A percentile compares a stretch with the other conserved stretches of the same genome.
phyloP scores from a whole-genome alignment of 164 flowering plant genomes.

The Dillenia turbinata region DNA sequence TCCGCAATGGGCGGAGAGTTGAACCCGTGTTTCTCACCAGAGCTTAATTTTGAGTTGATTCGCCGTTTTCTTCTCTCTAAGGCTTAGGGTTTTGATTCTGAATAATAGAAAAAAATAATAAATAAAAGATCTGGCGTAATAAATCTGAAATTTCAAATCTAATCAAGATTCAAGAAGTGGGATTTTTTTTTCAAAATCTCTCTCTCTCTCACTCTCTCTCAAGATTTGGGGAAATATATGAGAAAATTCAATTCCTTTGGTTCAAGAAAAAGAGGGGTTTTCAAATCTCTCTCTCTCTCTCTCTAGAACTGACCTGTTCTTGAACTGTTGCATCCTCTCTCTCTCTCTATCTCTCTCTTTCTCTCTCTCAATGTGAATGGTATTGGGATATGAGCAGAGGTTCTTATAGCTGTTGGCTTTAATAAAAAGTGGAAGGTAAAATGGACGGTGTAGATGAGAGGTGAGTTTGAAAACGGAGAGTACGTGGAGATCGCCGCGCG shows the following conservation, averaged over 20 bases:
- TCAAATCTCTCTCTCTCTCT: no score
- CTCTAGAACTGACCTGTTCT: no score
- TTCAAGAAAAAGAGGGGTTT: no score
- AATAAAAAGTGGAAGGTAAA: neutral
- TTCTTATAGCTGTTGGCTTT: neutral
- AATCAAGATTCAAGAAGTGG: neutral
- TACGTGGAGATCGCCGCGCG: constrained; percentile 22
- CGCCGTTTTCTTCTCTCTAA: constrained; percentile 12
- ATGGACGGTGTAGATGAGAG: constrained; percentile 34
- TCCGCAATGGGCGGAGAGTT: constrained; percentile 18
- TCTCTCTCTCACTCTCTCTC: neutral
- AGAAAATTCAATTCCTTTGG: no score
- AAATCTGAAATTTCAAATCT: constrained; percentile 1
- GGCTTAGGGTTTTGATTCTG: constrained; percentile 4
- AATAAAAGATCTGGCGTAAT: neutral
- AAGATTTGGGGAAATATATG: no score
- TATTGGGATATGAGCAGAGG: constrained; percentile 1
- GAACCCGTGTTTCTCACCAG: constrained; percentile 14
- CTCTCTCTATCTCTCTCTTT: constrained; percentile 13
- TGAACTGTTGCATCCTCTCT: no score
- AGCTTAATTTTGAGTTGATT: constrained; percentile 4
- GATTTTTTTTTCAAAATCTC: neutral
- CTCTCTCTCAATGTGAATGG: neutral
- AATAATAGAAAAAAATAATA: neutral
- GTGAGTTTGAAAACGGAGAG: constrained; percentile 7